These are phyloP conservation scores for Fusarium nematophilum DNA, from an alignment of 2,329 filamentous ascomycete genomes.

Conservation along the genomic window DNA sequence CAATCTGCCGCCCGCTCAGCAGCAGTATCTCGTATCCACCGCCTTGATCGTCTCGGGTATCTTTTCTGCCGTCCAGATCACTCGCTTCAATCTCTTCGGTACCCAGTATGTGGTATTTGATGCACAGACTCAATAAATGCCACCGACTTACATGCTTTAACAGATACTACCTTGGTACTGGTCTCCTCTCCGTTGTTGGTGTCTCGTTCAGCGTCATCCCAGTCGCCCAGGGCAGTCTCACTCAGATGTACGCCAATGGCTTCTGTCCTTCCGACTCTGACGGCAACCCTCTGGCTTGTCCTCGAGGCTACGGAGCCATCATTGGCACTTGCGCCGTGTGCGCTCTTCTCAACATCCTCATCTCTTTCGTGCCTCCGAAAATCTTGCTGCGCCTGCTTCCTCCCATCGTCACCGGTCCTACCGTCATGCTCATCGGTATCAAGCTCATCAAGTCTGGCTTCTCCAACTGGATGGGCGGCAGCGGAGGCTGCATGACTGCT, in stretches of 20 bases:
- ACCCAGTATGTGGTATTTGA: constrained; percentile 60
- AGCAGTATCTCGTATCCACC: constrained; percentile 83
- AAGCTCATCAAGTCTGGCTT: constrained; percentile 78
- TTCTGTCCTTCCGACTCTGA: constrained; percentile 69
- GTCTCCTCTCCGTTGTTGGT: constrained; percentile 83
- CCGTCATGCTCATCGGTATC: constrained; percentile 78
- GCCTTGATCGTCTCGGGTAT: constrained; percentile 83
- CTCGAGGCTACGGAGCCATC: constrained; percentile 78
- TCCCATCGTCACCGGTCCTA: constrained; percentile 80
- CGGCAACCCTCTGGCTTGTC: constrained; percentile 78
- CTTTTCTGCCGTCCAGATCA: constrained; percentile 81
- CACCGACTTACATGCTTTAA: constrained; percentile 5
- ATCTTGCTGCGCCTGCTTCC: constrained; percentile 80
- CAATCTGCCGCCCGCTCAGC: constrained; percentile 68
- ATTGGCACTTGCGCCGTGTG: constrained; percentile 76
- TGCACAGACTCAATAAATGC: not conserved
- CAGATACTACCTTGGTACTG: constrained; percentile 82
- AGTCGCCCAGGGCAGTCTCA: constrained; percentile 71
- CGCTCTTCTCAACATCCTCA: constrained; percentile 75
- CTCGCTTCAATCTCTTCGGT: constrained; percentile 76
- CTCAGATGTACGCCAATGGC: constrained; percentile 82
- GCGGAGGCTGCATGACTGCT: constrained; percentile 64
- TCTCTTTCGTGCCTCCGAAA: constrained; percentile 79
- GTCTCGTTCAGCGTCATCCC: constrained; percentile 50
- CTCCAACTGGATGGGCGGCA: constrained; percentile 82